phyloP scores from a whole-genome alignment of 345 rosid species.

The Cochlearia excelsa region DNA sequence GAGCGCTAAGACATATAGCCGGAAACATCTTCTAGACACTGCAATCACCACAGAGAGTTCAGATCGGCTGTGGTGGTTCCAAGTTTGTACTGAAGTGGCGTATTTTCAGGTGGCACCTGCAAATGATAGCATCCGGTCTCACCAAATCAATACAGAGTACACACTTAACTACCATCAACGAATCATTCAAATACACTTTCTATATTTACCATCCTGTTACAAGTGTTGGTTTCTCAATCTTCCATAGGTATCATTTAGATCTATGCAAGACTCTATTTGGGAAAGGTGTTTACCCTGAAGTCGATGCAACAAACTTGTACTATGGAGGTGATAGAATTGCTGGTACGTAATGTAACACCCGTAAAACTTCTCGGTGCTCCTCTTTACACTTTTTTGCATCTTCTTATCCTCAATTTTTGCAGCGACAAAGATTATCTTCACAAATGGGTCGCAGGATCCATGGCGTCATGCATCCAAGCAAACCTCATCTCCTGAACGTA shows the following conservation, averaged over 20 bases:
- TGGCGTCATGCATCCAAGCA: slow-evolving; percentile 99
- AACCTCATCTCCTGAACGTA: slow-evolving; percentile 72
- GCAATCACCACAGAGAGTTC: slow-evolving; percentile 40
- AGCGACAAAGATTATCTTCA: slow-evolving; percentile 79
- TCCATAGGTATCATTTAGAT: slow-evolving; percentile 80
- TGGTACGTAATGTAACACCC: slow-evolving; percentile 40
- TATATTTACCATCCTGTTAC: neutral
- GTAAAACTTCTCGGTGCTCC: slow-evolving; percentile 11
- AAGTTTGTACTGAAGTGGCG: slow-evolving; percentile 94
- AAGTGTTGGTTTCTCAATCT: neutral
- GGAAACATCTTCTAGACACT: slow-evolving; percentile 56
- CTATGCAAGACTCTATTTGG: slow-evolving; percentile 85
- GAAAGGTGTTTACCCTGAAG: slow-evolving; percentile 70
- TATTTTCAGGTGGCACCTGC: slow-evolving; percentile 96
- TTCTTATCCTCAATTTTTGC: slow-evolving; percentile 28
- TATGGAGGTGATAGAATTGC: slow-evolving; percentile 86
- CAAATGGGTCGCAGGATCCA: slow-evolving; percentile 97
- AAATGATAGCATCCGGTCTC: slow-evolving; percentile 81
- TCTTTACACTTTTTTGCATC: slow-evolving; percentile 6
- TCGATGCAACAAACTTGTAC: slow-evolving; percentile 75
- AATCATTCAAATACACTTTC: neutral
- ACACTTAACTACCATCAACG: neutral
- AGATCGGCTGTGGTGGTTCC: slow-evolving; percentile 95
- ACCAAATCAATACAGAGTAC: slow-evolving; percentile 71
- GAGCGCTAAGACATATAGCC: slow-evolving; percentile 53